Percentiles rank a stretch among this genome's conserved stretches.
phyloP scores from a whole-genome alignment of 768 basidiomycete species.

The Boletellus ananiceps region DNA sequence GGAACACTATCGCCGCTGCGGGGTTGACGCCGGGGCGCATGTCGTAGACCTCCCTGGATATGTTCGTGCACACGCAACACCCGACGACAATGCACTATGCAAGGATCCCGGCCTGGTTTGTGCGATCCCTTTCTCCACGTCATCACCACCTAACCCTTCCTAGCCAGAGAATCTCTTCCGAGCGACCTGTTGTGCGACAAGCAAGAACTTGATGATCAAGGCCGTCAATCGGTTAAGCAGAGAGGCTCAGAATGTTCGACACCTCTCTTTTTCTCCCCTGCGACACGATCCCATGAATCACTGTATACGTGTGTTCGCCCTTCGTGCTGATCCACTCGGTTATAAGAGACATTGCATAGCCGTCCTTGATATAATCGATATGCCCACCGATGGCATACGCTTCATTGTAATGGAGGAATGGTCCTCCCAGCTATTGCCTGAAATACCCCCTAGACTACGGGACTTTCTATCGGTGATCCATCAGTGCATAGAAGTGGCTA shows the following conservation, averaged over 20 bases:
- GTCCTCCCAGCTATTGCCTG: slow-evolving; percentile 57
- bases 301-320: slow-evolving; percentile 58
- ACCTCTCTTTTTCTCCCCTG: slow-evolving; percentile 49
- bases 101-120: slow-evolving; percentile 68
- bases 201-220: slow-evolving; percentile 57
- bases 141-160: slow-evolving; percentile 7
- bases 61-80: slow-evolving; percentile 28
- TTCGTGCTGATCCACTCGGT: neutral
- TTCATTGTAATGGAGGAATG: slow-evolving; percentile 83
- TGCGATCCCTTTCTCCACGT: neutral
- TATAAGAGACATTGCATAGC: slow-evolving; percentile 38
- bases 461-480: slow-evolving; percentile 54
- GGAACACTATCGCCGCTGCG: slow-evolving; percentile 45
- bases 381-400: slow-evolving; percentile 46
- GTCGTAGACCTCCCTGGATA: slow-evolving; percentile 30
- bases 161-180: slow-evolving; percentile 74
- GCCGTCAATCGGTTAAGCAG: slow-evolving; percentile 61
- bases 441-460: slow-evolving; percentile 46
- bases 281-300: slow-evolving; percentile 65
- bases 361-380: slow-evolving; percentile 58
- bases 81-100: slow-evolving; percentile 58
- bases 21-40: slow-evolving; percentile 15
- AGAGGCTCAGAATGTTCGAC: slow-evolving; percentile 56
- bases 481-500: slow-evolving; percentile 65
- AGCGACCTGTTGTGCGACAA: slow-evolving; percentile 50